These are phyloP conservation scores for Rhodotorula sp. DNA, from an alignment of 1,284 basidiomycete species.

Conservation along the genomic window DNA sequence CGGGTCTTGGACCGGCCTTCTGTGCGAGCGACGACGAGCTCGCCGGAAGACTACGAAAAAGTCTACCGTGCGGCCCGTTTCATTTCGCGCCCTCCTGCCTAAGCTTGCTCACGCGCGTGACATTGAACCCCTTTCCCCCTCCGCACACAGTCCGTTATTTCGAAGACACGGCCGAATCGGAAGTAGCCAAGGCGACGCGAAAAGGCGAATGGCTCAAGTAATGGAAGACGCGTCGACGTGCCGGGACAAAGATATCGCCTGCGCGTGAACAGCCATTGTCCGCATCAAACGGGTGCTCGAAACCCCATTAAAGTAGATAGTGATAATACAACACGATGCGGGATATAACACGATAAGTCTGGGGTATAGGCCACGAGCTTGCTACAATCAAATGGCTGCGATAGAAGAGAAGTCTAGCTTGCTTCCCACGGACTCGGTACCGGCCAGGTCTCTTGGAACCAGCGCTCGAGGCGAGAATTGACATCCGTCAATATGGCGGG, in stretches of 20 bases:
- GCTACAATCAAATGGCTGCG: background rate
- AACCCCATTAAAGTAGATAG: background rate
- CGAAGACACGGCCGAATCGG: constrained; percentile 61
- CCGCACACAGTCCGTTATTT: constrained; percentile 52
- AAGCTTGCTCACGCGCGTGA: too few relatives aligned
- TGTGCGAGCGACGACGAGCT: constrained; percentile 57
- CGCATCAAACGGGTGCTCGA: background rate
- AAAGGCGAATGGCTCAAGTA: constrained; percentile 26
- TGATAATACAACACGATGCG: background rate
- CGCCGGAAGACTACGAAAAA: constrained; percentile 55
- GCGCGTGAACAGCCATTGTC: too few relatives aligned
- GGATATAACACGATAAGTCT: background rate
- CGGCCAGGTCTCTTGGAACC: constrained; percentile 3
- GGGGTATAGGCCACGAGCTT: background rate
- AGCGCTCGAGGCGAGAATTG: background rate
- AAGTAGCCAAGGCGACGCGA: constrained; percentile 61
- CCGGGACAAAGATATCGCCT: too few relatives aligned
- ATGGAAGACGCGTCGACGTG: background rate
- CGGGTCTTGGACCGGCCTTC: constrained; percentile 55
- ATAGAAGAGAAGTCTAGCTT: background rate
- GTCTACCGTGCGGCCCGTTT: constrained; percentile 51
- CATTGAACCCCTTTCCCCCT: too few relatives aligned
- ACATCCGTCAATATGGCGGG: background rate
- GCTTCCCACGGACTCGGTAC: constrained; percentile 1
- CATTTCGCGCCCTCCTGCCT: too few relatives aligned